These are phyloP conservation scores for Thalassiosira profunda DNA, from an alignment of 108 stramenopile species.

Conservation along the genomic window DNA sequence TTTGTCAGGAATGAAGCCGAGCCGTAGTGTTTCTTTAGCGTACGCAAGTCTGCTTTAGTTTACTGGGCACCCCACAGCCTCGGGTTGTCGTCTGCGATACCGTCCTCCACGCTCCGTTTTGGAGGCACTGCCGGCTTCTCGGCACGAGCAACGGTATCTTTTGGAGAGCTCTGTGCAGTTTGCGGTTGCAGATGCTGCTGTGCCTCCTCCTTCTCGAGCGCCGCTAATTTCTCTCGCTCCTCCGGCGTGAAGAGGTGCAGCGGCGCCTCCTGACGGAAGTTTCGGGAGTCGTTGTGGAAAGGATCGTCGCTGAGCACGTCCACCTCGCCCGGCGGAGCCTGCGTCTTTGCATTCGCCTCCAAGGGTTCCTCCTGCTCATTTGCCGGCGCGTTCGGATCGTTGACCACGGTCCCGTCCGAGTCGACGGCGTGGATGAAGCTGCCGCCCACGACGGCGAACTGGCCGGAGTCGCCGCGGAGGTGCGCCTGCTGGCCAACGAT, in stretches of 20 bases:
- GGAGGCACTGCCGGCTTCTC: too few species aligned
- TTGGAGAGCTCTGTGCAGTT: background rate
- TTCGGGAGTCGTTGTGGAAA: too few species aligned
- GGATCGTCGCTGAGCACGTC: too few species aligned
- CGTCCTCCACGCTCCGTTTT: background rate
- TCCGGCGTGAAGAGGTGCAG: background rate
- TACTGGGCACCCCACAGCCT: slow-evolving; percentile 2
- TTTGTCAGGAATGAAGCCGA: background rate
- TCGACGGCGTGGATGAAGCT: background rate
- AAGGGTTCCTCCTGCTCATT: background rate
- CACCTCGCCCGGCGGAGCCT: too few species aligned
- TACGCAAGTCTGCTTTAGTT: background rate
- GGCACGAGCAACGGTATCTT: too few species aligned
- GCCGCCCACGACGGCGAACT: background rate
- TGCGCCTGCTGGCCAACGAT: too few species aligned
- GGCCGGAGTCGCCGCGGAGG: background rate
- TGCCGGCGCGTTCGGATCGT: background rate
- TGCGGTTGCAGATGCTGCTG: background rate
- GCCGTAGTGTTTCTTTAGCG: background rate
- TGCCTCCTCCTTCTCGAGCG: background rate
- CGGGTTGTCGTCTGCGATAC: background rate
- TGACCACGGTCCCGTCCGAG: background rate
- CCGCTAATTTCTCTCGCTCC: background rate
- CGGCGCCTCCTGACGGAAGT: background rate
- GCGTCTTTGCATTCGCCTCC: background rate